Evolutionary conservation across 176 grass and related monocot genomes (phyloP), one percentile per base, ranked within the genome.

Genomic region (Bromus sterilis): DNA sequence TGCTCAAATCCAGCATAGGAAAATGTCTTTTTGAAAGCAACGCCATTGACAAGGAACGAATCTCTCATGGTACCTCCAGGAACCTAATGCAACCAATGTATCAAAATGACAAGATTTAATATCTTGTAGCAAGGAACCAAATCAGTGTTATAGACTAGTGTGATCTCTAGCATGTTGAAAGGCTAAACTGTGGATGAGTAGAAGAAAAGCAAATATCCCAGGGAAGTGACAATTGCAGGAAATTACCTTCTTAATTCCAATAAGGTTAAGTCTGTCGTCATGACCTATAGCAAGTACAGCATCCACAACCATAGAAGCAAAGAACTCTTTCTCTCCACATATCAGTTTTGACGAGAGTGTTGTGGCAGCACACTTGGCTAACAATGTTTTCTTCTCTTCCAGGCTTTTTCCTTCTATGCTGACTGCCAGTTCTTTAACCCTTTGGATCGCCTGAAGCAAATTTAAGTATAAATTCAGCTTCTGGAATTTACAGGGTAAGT

Each of bases 401-500:
- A 93, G 84, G 66, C 90, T 95, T 89, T 99, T 93, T 26, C 93
- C 93, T 90, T 99, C 96, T 82, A 99, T 99, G 88, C 96, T 95
- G 51, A 95, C 91, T 16, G 96, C 93, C 40, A 99, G 39, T 58
- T 99, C 96, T 86, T 93, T 94, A 34, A 99, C 92, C 76, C 74
- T 90, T 67, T 91, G 67, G 60, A 99, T 87, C 16, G 96, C 96
- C 96, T 99, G 83, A 44, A 14, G 79, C 37, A 84, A 33, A 78
- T 79, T 20, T 65, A 9, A 73, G 35, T 24, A n/a, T 59, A 60
- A 53, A 83, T 18, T 91, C 11, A 65, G 25, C 4, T 31, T 14
- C n/a, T 9, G 21, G 30, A 44, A 64, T 11, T 59, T 58, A 25
- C 26, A 40, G 26, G 26, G 70, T 12, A 81, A 71, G 14, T 44